Base-by-base conservation (phyloP, 2,329 filamentous ascomycete species). In the Fusarium sp. region DNA sequence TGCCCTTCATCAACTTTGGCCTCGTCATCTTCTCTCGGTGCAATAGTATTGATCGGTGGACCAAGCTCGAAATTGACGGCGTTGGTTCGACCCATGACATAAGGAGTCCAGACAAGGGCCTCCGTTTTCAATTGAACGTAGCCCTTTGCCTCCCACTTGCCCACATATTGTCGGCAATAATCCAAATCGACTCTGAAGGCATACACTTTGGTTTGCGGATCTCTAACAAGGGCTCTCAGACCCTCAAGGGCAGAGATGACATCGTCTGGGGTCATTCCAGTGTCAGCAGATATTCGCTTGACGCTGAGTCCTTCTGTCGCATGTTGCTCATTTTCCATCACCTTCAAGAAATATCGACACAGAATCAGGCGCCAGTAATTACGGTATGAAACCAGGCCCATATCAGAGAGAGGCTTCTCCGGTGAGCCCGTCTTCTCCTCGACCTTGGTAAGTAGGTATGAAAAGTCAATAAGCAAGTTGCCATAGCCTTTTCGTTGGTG, bases 401-500 rank as follows among this genome's bases (percentile, higher is more conserved):
- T 98, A 77, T 99, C 96, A 0, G 96, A 98, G 6, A 99, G 86
- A 0, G 96, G 96, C 80, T 99, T 99, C 79, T 99, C 96, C 0
- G 96, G 96, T 3, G 95, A 98, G 12, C 96, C 96, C 1, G 94
- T 97, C 80, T 98, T 97, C 74, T 91, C 88, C 80, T 99, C 96
- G 2, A 97, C 93, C 52, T 94, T 89, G 0, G 97, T 98, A 46
- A 99, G 88, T 9, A 99, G 89, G 77, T 99, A 99, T 2, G 96
- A 99, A 78, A 99, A 99, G 78, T 99, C 96, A 73, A 99, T 99
- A 46, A 99, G 87, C 23, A 98, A 89, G 75, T 98, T 95, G 8
- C 97, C 96, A 73, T 98, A 99, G 59, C 96, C 96, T 79, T 98
- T 97, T 57, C 97, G 91, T 82, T 98, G 95, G 77, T 98, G 96